Evolutionary conservation across 768 basidiomycete species (phyloP).

Genomic region (Tulasnella calospora): DNA sequence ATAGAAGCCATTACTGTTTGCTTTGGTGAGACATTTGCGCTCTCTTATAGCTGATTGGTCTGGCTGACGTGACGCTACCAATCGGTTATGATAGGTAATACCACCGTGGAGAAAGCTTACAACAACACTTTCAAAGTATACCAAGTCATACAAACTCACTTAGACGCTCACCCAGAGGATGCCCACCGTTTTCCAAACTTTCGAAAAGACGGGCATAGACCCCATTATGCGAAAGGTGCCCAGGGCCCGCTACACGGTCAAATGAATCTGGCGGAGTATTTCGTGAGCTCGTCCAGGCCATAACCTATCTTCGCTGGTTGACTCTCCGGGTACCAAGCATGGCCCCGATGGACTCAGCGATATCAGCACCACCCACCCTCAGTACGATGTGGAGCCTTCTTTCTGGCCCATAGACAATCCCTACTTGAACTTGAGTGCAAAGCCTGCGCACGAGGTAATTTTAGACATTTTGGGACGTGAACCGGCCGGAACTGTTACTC

Average conservation of each 20-base stretch:
- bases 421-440: not conserved
- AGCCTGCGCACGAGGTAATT: slow-evolving; percentile 30
- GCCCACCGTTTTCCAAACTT: slow-evolving; percentile 25
- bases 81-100: slow-evolving; percentile 27
- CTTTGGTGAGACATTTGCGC: slow-evolving; percentile 25
- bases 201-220: not conserved
- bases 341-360: slow-evolving; percentile 33
- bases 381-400: slow-evolving; percentile 28
- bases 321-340: slow-evolving; percentile 29
- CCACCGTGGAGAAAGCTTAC: slow-evolving; percentile 27
- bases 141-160: slow-evolving; percentile 32
- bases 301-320: not conserved
- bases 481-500: slow-evolving; percentile 26
- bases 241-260: slow-evolving; percentile 31
- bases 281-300: slow-evolving; percentile 27
- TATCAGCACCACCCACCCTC: slow-evolving; percentile 32
- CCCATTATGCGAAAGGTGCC: slow-evolving; percentile 32
- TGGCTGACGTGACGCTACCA: not conserved
- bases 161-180: slow-evolving; percentile 29
- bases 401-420: not conserved
- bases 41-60: not conserved
- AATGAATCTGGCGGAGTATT: slow-evolving; percentile 33
- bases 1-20: slow-evolving; percentile 30
- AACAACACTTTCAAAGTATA: slow-evolving; percentile 36
- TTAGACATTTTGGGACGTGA: slow-evolving; percentile 27